Evolutionary conservation across 495 filamentous ascomycete species (phyloP), one percentile per base, ranked within the genome.

Genomic region (Glarea lozoyensis): DNA sequence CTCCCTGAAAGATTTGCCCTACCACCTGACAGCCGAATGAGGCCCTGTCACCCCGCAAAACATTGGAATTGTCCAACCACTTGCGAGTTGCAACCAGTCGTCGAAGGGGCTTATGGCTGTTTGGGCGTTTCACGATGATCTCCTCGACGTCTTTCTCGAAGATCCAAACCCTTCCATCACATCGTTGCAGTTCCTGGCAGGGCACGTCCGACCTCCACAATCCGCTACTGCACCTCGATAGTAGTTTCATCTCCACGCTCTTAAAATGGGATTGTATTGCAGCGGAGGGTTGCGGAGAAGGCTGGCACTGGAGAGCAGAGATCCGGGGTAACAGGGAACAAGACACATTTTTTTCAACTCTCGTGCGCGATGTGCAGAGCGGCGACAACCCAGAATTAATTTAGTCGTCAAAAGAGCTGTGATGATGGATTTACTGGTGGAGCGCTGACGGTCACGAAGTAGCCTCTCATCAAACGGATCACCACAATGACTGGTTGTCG

Each of bases 151-250:
- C 34, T 15, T 46, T 39, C 38, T 42, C 19, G 25, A 42, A 33
- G 19, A 13, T 33, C 33, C 30, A 32, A 42, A 39, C 25, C 32
- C 44, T 43, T 52, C 39, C 33, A 52, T 52, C 40, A 48, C 44
- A 45, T 52, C 44, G 37, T 41, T 38, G 42, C 16, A 40, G 40
- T 52, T 52, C 34, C 49, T 47, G 43, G 43, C 37, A 10, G 36
- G 41, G 42, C 21, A 36, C 23, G 22, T 41, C 33, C 37, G 32
- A 17, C 15, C 49, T 48, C 44, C 44, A 40, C 44, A 41, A 17
- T 48, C 35, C 24, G 6, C 23, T 15, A 13, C 13, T 37, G 37
- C 43, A 44, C 44, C 40, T 52, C 44, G 44, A 52, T 52, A 29
- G 43, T 40, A 40, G 16, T 46, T 34, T 33, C 16, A 35, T 35